These are phyloP conservation scores for Candida pseudocylindracea DNA, from an alignment of 1,139 yeast genomes.

Conservation along the genomic window DNA sequence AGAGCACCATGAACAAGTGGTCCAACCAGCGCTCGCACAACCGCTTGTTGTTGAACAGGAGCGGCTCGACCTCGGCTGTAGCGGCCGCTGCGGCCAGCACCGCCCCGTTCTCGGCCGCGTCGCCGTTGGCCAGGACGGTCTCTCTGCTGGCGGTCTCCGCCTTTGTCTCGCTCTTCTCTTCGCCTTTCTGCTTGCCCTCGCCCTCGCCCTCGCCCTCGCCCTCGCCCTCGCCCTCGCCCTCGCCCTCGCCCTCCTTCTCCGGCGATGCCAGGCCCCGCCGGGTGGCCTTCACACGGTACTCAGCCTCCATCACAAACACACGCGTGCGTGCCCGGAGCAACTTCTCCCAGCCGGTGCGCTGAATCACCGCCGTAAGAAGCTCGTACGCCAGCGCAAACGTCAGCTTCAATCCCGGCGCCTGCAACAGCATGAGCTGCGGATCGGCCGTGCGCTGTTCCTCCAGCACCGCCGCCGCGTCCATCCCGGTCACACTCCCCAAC, in stretches of 20 bases:
- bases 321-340: conserved; percentile 57
- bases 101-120: conserved; percentile 7
- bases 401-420: conserved; percentile 55
- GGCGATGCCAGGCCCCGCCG: too few species aligned
- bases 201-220: too few species aligned
- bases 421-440: conserved; percentile 45
- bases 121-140: background rate
- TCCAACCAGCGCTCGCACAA: conserved; percentile 94
- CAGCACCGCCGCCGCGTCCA: conserved; percentile 26
- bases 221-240: too few species aligned
- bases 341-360: conserved; percentile 77
- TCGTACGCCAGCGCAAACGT: conserved; percentile 69
- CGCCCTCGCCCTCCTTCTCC: background rate
- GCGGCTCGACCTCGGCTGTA: conserved; percentile 4
- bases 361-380: conserved; percentile 49
- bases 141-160: conserved; percentile 1
- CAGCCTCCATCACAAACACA: conserved; percentile 92
- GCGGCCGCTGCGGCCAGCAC: conserved; percentile 19
- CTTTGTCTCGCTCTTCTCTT: conserved; percentile 1
- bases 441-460: conserved; percentile 36
- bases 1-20: conserved; percentile 62
- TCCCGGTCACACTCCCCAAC: conserved; percentile 34
- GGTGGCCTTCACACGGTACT: conserved; percentile 20
- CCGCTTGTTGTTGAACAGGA: conserved; percentile 44
- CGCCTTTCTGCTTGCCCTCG: too few species aligned